These are phyloP conservation scores for Amanita pallidorosea DNA, from an alignment of 768 basidiomycete genomes.

Conservation along the genomic window DNA sequence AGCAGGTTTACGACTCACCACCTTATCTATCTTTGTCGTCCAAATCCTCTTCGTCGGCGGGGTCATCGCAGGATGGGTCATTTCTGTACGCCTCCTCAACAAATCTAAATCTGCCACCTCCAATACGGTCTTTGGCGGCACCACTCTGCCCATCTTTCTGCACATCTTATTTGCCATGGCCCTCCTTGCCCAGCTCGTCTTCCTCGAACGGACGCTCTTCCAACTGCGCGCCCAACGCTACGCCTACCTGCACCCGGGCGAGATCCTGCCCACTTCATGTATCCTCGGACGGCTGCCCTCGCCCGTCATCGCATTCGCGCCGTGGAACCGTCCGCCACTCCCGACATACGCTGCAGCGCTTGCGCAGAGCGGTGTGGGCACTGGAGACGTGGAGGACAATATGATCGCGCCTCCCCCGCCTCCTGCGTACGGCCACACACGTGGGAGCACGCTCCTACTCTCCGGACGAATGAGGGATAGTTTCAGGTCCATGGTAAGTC, in stretches of 20 bases:
- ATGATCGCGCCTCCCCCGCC: constrained; percentile 59
- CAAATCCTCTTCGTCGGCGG: constrained; percentile 32
- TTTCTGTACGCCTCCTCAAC: constrained; percentile 17
- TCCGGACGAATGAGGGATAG: constrained; percentile 38
- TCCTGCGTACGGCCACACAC: constrained; percentile 68
- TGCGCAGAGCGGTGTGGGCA: constrained; percentile 56
- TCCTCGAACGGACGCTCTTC: constrained; percentile 55
- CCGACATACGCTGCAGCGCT: constrained; percentile 65
- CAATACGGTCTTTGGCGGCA: constrained; percentile 12
- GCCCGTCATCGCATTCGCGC: constrained; percentile 36
- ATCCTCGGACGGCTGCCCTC: constrained; percentile 10
- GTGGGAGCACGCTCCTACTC: constrained; percentile 56
- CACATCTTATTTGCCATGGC: constrained; percentile 52
- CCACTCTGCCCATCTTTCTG: constrained; percentile 38
- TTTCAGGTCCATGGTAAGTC: constrained; percentile 29
- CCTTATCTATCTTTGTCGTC: constrained; percentile 28
- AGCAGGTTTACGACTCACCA: constrained; percentile 34
- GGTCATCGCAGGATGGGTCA: constrained; percentile 47
- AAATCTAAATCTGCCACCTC: constrained; percentile 1
- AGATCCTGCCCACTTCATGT: constrained; percentile 33
- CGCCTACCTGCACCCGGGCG: constrained; percentile 46
- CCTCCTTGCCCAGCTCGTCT: constrained; percentile 40
- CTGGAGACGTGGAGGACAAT: constrained; percentile 68
- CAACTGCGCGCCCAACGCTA: constrained; percentile 62
- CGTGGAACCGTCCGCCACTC: constrained; percentile 62